phyloP scores from a whole-genome alignment of 805 yeast species.

The Candida lessepsii region DNA sequence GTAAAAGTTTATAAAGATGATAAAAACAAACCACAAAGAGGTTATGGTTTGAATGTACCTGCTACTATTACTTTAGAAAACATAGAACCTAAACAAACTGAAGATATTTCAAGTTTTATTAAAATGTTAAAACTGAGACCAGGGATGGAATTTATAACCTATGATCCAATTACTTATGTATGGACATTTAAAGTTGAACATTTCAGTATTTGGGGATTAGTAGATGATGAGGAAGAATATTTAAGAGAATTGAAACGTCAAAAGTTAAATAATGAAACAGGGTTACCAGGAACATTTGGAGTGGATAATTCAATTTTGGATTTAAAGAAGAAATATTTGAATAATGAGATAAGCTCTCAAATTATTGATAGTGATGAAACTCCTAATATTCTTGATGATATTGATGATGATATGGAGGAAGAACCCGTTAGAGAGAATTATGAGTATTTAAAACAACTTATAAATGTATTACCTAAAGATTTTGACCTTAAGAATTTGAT shows the following conservation, averaged over 20 bases:
- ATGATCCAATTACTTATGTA: constrained; percentile 67
- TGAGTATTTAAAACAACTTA: constrained; percentile 36
- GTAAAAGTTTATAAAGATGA: constrained; percentile 64
- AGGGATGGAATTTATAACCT: constrained; percentile 80
- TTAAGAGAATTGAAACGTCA: constrained; percentile 36
- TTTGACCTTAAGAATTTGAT: constrained; percentile 39
- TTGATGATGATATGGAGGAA: constrained; percentile 6
- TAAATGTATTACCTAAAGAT: constrained; percentile 31
- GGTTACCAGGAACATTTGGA: constrained; percentile 40
- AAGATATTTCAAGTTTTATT: constrained; percentile 45
- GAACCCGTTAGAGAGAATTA: constrained; percentile 19
- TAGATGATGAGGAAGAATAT: constrained; percentile 42
- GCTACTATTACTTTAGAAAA: constrained; percentile 69
- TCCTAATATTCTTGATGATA: neutral
- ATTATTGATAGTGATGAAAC: neutral
- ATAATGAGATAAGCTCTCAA: constrained; percentile 26
- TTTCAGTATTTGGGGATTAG: constrained; percentile 92
- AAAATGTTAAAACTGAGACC: constrained; percentile 48
- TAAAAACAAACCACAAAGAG: constrained; percentile 55
- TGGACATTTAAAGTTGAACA: constrained; percentile 87
- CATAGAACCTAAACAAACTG: constrained; percentile 49
- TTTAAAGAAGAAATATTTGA: constrained; percentile 30
- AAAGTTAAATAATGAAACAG: constrained; percentile 27
- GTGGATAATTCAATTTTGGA: constrained; percentile 21
- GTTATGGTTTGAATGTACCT: constrained; percentile 72